phyloP scores from a whole-genome alignment of 129 eudicot species.

The Rutidosis leptorrhynchoides region DNA sequence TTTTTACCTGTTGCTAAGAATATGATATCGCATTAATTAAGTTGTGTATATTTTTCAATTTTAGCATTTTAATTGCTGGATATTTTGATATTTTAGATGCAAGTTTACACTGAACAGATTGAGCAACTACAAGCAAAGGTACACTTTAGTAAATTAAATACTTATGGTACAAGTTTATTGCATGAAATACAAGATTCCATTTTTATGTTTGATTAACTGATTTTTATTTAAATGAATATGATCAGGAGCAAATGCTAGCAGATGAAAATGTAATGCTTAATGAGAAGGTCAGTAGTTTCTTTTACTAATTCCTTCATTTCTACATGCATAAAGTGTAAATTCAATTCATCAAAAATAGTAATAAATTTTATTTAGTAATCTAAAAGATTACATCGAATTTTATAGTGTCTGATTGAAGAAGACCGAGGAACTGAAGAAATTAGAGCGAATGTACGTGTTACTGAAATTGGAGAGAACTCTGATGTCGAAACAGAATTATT shows the following conservation, averaged over 20 bases:
- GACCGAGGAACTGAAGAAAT: slow-evolving; percentile 40
- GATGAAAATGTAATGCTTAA: slow-evolving; percentile 65
- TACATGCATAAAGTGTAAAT: no score
- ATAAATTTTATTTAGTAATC: no score
- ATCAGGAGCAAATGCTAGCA: slow-evolving; percentile 64
- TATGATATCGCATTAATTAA: background rate
- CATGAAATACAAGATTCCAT: no score
- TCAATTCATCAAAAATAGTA: no score
- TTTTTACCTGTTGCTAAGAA: background rate
- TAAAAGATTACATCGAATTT: background rate
- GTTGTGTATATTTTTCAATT: slow-evolving; percentile 14
- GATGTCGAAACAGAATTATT: slow-evolving; percentile 92
- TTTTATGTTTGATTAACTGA: background rate
- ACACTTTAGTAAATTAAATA: background rate
- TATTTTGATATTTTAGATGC: slow-evolving; percentile 47
- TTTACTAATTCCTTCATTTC: no score
- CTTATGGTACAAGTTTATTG: no score
- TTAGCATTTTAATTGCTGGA: slow-evolving; percentile 9
- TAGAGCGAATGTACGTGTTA: slow-evolving; percentile 16
- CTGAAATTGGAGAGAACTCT: slow-evolving; percentile 59
- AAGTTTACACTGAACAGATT: slow-evolving; percentile 74
- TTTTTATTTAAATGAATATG: slow-evolving; percentile 18
- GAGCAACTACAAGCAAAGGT: slow-evolving; percentile 72
- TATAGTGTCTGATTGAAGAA: slow-evolving; percentile 36
- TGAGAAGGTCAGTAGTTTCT: slow-evolving; percentile 61